These are phyloP conservation scores for Eucalyptus sp. DNA, from an alignment of 345 rosid genomes.

Conservation along the genomic window DNA sequence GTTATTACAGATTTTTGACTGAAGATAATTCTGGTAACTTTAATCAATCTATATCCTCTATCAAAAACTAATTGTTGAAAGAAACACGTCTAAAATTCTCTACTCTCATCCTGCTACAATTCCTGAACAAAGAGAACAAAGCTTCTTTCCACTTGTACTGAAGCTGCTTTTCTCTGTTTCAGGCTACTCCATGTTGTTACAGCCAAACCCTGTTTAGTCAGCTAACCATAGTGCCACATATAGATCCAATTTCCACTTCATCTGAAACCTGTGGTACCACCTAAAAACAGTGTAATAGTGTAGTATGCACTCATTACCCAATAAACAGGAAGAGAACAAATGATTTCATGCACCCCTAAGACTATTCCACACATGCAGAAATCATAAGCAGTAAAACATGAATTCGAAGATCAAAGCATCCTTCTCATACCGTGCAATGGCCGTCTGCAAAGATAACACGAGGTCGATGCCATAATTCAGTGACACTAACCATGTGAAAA, in stretches of 20 bases:
- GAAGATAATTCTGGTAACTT: too few species aligned
- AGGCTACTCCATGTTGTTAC: not conserved
- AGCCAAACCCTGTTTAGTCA: too few species aligned
- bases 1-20: too few species aligned
- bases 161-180: not conserved
- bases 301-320: not conserved
- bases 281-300: not conserved
- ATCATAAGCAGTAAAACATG: not conserved
- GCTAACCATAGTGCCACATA: not conserved
- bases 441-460: slow-evolving; percentile 70
- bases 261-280: not conserved
- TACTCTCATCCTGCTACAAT: not conserved
- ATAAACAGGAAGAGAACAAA: not conserved
- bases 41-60: too few species aligned
- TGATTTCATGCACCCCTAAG: not conserved
- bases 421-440: slow-evolving; percentile 50
- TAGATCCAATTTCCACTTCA: not conserved
- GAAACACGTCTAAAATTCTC: not conserved
- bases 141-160: not conserved
- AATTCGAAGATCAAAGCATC: not conserved
- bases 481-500: slow-evolving; percentile 72
- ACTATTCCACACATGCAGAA: not conserved
- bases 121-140: not conserved
- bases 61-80: not conserved
- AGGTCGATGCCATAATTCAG: slow-evolving; percentile 69